Base-by-base conservation (phyloP, 2,329 filamentous ascomycete species). In the Arthroderma sp. region DNA sequence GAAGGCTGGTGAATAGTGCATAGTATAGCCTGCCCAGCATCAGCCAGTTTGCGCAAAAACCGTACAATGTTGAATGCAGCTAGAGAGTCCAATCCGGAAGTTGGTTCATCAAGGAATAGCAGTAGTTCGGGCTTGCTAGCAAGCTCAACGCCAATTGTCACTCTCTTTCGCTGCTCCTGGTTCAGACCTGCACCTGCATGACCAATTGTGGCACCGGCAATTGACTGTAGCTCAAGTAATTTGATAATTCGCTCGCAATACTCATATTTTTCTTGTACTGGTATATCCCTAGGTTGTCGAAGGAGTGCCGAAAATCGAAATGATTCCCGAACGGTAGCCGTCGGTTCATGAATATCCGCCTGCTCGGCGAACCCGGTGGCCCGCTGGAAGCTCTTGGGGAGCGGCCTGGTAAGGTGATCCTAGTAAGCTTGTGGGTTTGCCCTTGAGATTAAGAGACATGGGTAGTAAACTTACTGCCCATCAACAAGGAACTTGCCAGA, bases 1-100 rank as follows among this genome's bases (percentile, higher is more conserved):
- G 87, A 89, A 1, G 87, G 86, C 60, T 94, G 87, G 61, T 94
- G 87, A 50, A 94, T 94, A 0, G 87, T 94, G 65, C 85, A 93
- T 3, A 94, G 73, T 53, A 94, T 86, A 6, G 86, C 86, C 59
- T 94, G 87, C 1, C 86, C 87, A 2, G 83, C 82, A n/a, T 77
- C 73, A 1, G 77, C 74, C 1, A 81, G 65, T 53, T 78, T 78
- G 3, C 75, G 69, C 5, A 81, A 61, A 50, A 81, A 78, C 0
- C 74, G 69, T 2, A 78, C 68, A 49, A 80, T 80, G 50, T 78
- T 77, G 51, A 74, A 80, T 0, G 82, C 81, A 4, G 80, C 79
- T 44, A 83, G 74, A 1, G 78, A 80, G 51, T 86, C 82, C 0
- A 86, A 67, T 11, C 78, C 77, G 0, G 73, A 78, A 0, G 77